Base-by-base conservation (phyloP, 345 rosid genomes). In the Eucalyptus microcorys region DNA sequence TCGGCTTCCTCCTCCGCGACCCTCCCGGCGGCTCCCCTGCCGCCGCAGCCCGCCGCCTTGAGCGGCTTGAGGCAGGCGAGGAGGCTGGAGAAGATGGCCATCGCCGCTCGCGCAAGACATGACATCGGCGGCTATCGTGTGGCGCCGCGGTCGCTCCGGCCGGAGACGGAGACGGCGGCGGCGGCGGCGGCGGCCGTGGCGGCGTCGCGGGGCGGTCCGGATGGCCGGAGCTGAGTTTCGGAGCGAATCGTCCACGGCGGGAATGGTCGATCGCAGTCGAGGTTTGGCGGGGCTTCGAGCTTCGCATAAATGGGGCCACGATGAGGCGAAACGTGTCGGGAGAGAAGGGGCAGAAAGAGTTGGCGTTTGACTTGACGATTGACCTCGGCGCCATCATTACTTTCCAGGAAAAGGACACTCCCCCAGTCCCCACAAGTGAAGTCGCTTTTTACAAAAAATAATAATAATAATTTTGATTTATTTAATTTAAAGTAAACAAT, bases 31-130 rank as follows among this genome's bases (percentile, higher is more conserved):
- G 88, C 50, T 52, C 87, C 32, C 89, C 61, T 47, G 59, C 87
- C 27, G 90, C 71, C 43, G 86, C 89, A 61, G 68, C 15, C 87
- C 55, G 90, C 85, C 42, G 42, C 80, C 37, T 52, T 90, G 59
- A 49, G 81, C 27, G 50, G 88, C 71, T 80, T 52, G 49, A 92
- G 49, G 93, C 92, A 93, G n/a, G 89, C 45, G 85, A 68, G 88
- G 16, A 93, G n/a, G 71, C 9, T 22, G 42, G 93, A 90, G 57
- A 90, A 12, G 48, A 90, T 49, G 52, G 91, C 91, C 94, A 93
- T 93, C 64, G 87, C 57, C 64, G 87, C 57, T n/a, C 57, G 10
- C 24, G 40, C 37, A 17, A 49, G 12, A 34, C 83, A 40, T 40
- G 83, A 76, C 83, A 76, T 76, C 47, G 83, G 47, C 47, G 47